A percentile compares a stretch with the other conserved stretches of the same genome.
phyloP scores from a whole-genome alignment of 75 land plant genomes.

The Picea glauca region DNA sequence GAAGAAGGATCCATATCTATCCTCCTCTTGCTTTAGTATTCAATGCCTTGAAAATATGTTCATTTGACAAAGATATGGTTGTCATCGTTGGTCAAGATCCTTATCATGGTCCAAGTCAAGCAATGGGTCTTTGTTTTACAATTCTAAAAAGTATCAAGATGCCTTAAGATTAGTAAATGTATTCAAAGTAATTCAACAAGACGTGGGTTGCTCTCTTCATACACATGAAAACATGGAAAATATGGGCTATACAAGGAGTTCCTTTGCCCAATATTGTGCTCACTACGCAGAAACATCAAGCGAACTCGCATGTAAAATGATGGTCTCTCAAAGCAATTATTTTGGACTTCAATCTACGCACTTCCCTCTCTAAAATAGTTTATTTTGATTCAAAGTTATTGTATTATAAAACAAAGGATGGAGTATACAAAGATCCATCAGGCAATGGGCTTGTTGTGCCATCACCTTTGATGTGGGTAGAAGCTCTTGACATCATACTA shows the following conservation, averaged over 20 bases:
- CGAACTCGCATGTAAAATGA: too few species aligned
- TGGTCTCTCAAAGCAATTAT: slow-evolving; percentile 60
- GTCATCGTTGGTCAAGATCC: slow-evolving; percentile 97
- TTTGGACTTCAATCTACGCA: slow-evolving; percentile 54
- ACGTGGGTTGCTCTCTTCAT: slow-evolving; percentile 82
- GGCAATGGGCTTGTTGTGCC: slow-evolving; percentile 78
- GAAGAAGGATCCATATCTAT: slow-evolving; percentile 59
- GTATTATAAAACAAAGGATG: slow-evolving; percentile 85
- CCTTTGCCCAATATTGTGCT: too few species aligned
- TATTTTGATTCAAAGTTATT: slow-evolving; percentile 86
- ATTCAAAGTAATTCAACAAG: slow-evolving; percentile 80
- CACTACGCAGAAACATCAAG: too few species aligned
- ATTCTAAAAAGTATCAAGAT: slow-evolving; percentile 82
- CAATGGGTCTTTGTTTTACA: slow-evolving; percentile 55
- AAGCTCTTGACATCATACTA: slow-evolving; percentile 81
- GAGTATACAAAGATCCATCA: slow-evolving; percentile 71
- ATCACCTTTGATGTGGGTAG: slow-evolving; percentile 95
- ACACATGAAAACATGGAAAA: slow-evolving; percentile 86
- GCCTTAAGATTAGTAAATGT: slow-evolving; percentile 88
- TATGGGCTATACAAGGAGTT: slow-evolving; percentile 79
- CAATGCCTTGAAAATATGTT: slow-evolving; percentile 86
- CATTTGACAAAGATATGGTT: slow-evolving; percentile 69
- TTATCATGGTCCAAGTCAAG: slow-evolving; percentile 97
- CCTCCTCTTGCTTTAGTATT: slow-evolving; percentile 79
- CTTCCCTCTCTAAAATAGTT: slow-evolving; percentile 48